Percentiles rank a stretch among this genome's conserved stretches.
Evolutionary conservation across 108 stramenopile species (phyloP).

Genomic region (Pseudonitzschia multiseries): DNA sequence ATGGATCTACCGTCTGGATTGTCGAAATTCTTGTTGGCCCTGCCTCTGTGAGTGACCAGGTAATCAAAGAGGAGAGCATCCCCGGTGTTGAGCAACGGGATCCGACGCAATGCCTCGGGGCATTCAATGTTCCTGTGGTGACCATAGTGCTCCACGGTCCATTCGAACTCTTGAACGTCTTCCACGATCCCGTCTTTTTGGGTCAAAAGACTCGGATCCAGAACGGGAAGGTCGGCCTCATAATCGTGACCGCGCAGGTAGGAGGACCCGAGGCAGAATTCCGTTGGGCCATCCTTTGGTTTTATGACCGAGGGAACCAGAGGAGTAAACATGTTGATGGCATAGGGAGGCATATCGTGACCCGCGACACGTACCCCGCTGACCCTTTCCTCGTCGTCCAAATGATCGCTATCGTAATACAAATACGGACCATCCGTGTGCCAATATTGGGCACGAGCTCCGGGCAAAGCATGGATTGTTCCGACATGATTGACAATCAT

Average conservation of each 20-base stretch:
- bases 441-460: constrained; percentile 22
- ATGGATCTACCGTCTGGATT: constrained; percentile 8
- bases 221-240: neutral
- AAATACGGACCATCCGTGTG: constrained; percentile 32
- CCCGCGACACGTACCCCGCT: constrained; percentile 19
- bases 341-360: constrained; percentile 32
- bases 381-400: neutral
- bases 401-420: neutral
- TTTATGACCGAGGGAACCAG: constrained; percentile 15
- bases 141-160: neutral
- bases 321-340: constrained; percentile 29
- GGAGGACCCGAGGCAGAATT: constrained; percentile 39
- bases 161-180: constrained; percentile 4
- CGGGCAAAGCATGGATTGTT: constrained; percentile 25
- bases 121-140: constrained; percentile 1
- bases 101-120: constrained; percentile 5
- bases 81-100: constrained; percentile 23
- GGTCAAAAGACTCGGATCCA: neutral
- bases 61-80: constrained; percentile 39
- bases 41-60: constrained; percentile 25
- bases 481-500: constrained; percentile 23
- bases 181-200: neutral
- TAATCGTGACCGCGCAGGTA: constrained; percentile 7
- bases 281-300: constrained; percentile 31
- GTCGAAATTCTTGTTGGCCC: constrained; percentile 10